phyloP scores from a whole-genome alignment of 192 early-diverging fungal genomes.

The Entophlyctis luteolus region DNA sequence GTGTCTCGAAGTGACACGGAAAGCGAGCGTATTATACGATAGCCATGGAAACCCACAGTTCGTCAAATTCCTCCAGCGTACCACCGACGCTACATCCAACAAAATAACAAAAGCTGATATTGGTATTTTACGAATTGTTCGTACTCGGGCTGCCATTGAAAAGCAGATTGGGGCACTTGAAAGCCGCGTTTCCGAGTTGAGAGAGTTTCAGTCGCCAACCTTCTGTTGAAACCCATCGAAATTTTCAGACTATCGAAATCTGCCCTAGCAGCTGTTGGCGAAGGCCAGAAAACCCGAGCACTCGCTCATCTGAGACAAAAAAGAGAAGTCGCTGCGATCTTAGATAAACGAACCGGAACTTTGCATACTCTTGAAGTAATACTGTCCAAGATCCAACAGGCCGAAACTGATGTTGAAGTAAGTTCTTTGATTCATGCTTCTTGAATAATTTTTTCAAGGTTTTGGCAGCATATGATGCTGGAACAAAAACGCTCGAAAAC shows the following conservation, averaged over 20 bases:
- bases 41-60: not conserved
- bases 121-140: slow-evolving; percentile 54
- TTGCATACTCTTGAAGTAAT: slow-evolving; percentile 60
- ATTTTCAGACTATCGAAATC: slow-evolving; percentile 26
- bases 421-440: not conserved
- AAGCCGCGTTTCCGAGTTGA: slow-evolving; percentile 47
- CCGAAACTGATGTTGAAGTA: slow-evolving; percentile 59
- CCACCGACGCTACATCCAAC: not conserved
- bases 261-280: slow-evolving; percentile 35
- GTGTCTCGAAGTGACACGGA: not conserved
- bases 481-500: slow-evolving; percentile 50
- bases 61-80: not conserved
- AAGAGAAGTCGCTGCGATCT: slow-evolving; percentile 47
- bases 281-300: slow-evolving; percentile 52
- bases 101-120: slow-evolving; percentile 53
- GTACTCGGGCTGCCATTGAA: slow-evolving; percentile 47
- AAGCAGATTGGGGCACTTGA: slow-evolving; percentile 62
- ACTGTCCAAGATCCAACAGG: slow-evolving; percentile 57
- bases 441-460: slow-evolving; percentile 35
- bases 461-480: slow-evolving; percentile 56
- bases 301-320: slow-evolving; percentile 52
- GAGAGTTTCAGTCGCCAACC: not conserved
- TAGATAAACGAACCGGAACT: slow-evolving; percentile 54
- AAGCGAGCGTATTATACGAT: not conserved
- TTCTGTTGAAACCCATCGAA: slow-evolving; percentile 25